Evolutionary conservation across 352 stramenopile genomes (phyloP).

Genomic region (Phytopythium vexans): DNA sequence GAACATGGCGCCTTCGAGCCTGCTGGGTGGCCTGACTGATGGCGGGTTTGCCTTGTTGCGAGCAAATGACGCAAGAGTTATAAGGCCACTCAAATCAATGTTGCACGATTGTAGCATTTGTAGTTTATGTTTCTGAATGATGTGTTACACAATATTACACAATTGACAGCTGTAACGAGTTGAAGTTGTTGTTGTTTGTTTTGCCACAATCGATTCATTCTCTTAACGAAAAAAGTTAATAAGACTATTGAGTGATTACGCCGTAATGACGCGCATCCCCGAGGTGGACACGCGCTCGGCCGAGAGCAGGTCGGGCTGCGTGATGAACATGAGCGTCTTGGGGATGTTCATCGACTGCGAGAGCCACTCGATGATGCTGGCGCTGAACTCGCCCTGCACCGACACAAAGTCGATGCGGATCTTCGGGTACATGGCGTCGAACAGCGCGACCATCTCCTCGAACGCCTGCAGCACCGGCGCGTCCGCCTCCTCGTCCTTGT

Average conservation of each 20-base stretch:
- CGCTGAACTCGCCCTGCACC: slow-evolving; percentile 50
- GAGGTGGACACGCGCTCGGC: slow-evolving; percentile 70
- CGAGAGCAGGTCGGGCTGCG: slow-evolving; percentile 56
- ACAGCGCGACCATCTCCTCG: slow-evolving; percentile 47
- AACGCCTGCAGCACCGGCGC: slow-evolving; percentile 16
- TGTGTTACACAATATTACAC: too few species aligned
- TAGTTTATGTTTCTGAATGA: too few species aligned
- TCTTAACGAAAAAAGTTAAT: not conserved
- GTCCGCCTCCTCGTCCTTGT: slow-evolving; percentile 20
- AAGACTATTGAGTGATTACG: slow-evolving; percentile 10
- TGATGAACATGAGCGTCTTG: slow-evolving; percentile 90
- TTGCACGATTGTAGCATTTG: too few species aligned
- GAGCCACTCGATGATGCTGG: slow-evolving; percentile 75
- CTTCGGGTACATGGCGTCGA: slow-evolving; percentile 87
- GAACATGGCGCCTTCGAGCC: slow-evolving; percentile 45
- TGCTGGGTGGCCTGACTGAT: not conserved
- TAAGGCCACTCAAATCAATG: not conserved
- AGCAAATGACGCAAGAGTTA: not conserved
- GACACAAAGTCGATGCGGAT: slow-evolving; percentile 78
- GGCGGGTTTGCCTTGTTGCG: not conserved
- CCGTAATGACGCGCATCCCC: slow-evolving; percentile 81
- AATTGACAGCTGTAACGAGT: too few species aligned
- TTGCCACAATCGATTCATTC: too few species aligned
- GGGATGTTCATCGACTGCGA: slow-evolving; percentile 54
- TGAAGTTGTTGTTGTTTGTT: too few species aligned